Conservation (phyloP, 1,139 yeast species). For the Nakaseomyces bracarensis region DNA sequence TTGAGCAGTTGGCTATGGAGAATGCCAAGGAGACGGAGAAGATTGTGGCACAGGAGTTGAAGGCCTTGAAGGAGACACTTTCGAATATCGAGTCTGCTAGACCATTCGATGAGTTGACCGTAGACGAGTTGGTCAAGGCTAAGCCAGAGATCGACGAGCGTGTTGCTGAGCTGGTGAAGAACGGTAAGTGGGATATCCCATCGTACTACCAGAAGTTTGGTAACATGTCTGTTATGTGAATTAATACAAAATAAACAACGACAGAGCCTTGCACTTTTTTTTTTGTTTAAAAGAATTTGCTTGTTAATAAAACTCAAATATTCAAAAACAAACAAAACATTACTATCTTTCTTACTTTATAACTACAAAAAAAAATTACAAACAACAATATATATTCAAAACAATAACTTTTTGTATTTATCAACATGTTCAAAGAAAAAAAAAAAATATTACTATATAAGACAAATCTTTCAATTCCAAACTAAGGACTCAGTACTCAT, state of each 20-base stretch:
- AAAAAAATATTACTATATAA: no score
- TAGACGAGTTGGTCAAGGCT: slow-evolving; percentile 88
- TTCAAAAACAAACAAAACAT: no score
- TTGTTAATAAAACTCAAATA: background rate
- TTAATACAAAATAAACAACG: background rate
- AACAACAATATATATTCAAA: no score
- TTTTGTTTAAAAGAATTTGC: background rate
- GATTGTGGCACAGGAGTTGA: slow-evolving; percentile 77
- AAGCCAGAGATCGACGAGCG: slow-evolving; percentile 96
- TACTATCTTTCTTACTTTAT: no score
- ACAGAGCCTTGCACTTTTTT: background rate
- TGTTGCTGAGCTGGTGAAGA: slow-evolving; percentile 89
- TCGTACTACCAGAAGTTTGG: slow-evolving; percentile 98
- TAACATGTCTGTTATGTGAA: slow-evolving; percentile 86
- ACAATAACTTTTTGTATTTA: no score
- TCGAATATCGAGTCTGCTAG: slow-evolving; percentile 93
- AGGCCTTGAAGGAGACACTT: slow-evolving; percentile 78
- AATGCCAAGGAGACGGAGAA: slow-evolving; percentile 92
- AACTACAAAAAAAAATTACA: no score
- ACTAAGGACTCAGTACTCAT: no score
- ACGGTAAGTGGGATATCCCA: slow-evolving; percentile 97
- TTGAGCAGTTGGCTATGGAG: slow-evolving; percentile 91
- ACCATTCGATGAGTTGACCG: slow-evolving; percentile 94
- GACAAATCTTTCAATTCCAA: no score
- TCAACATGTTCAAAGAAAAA: no score